These are phyloP conservation scores for Boletellus deceptivus DNA, from an alignment of 1,284 basidiomycete species.

Conservation along the genomic window DNA sequence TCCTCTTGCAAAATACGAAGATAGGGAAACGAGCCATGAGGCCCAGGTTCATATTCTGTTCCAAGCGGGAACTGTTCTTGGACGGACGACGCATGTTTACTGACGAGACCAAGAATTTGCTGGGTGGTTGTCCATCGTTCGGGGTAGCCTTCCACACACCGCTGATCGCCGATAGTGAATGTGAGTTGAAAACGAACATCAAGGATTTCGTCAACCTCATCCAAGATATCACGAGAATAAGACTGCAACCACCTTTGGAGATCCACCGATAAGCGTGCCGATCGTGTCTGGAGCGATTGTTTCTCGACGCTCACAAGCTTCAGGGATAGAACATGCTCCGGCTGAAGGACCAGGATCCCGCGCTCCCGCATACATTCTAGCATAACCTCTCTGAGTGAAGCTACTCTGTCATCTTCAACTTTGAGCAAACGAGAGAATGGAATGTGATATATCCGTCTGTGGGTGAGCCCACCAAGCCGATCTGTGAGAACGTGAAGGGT, in stretches of 20 bases:
- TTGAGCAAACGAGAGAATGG: slow-evolving; percentile 45
- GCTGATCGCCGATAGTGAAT: slow-evolving; percentile 45
- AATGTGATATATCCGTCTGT: slow-evolving; percentile 45
- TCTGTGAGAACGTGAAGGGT: slow-evolving; percentile 49
- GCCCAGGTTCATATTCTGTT: slow-evolving; percentile 4
- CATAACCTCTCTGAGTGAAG: slow-evolving; percentile 33
- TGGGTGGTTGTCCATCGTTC: slow-evolving; percentile 48
- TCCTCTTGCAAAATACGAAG: slow-evolving; percentile 32
- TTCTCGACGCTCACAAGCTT: slow-evolving; percentile 43
- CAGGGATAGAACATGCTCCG: slow-evolving; percentile 54
- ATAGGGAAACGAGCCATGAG: slow-evolving; percentile 28
- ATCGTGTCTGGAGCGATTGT: slow-evolving; percentile 8
- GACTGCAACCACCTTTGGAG: slow-evolving; percentile 38
- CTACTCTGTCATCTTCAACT: slow-evolving; percentile 14
- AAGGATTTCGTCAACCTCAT: slow-evolving; percentile 55
- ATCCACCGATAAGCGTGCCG: slow-evolving; percentile 15
- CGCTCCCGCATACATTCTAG: slow-evolving; percentile 37
- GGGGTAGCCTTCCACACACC: slow-evolving; percentile 41
- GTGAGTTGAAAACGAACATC: slow-evolving; percentile 48
- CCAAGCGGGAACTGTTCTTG: neutral
- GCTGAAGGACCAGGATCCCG: slow-evolving; percentile 48
- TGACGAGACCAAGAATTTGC: slow-evolving; percentile 36
- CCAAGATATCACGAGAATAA: slow-evolving; percentile 44
- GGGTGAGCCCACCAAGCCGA: slow-evolving; percentile 41
- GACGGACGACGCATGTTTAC: slow-evolving; percentile 11